Base-by-base conservation (phyloP, 306 rosid genomes). In the Ormosia emarginata region DNA sequence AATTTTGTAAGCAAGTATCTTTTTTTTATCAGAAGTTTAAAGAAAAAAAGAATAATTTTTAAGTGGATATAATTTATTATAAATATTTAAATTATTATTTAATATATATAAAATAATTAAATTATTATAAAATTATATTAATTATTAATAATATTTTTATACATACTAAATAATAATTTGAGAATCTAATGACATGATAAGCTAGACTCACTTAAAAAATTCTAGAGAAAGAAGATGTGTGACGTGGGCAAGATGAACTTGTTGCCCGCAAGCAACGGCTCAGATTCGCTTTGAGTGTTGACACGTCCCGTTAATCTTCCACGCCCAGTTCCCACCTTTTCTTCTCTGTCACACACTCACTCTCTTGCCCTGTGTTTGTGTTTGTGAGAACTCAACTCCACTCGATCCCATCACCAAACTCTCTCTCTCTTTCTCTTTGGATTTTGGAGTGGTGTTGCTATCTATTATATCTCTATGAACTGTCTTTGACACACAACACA, bases 221-320 rank as follows among this genome's bases (percentile, higher is more conserved):
- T n/a, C n/a, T n/a, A n/a, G 24, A 24, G 49, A 47, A 2, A 36
- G 67, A 37, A 32, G 37, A 71, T 18, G 75, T 39, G 68, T 85
- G 92, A 85, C 79, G 88, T 81, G 82, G 76, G 41, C 14, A 47
- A 70, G 75, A 77, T 47, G 59, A 55, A 72, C 44, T 61, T 52
- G 75, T 79, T 84, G 82, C 40, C 67, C 81, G 47, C 86, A 86
- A 85, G 74, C 87, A 88, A 90, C 88, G 98, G 97, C 68, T 82
- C 57, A 83, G 95, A 89, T 94, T 87, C 55, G 17, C 8, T 76
- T 79, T 59, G 67, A 67, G 71, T 41, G 59, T 78, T 66, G 77
- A 53, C 79, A 62, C 85, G 53, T 81, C 53, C 71, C 79, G 67
- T 88, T 87, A 89, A 88, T 87, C 91, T 88, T 77, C 64, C 32